These are phyloP conservation scores for Crucibulum laeve DNA, from an alignment of 768 basidiomycete genomes.

Conservation along the genomic window DNA sequence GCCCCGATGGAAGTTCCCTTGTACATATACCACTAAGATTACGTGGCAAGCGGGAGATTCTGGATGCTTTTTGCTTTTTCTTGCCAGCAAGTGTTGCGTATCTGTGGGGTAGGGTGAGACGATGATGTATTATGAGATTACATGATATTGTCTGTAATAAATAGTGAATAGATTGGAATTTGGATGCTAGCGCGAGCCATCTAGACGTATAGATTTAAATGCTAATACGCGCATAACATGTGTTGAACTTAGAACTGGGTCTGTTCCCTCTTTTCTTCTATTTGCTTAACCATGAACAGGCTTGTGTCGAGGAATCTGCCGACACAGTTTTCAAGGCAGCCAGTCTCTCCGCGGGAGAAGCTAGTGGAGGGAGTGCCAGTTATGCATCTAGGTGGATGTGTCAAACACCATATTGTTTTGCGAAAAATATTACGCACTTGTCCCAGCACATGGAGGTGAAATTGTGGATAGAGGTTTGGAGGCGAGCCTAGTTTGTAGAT, in stretches of 20 bases:
- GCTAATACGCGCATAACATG: constrained; percentile 6
- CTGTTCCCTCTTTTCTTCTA: constrained; percentile 40
- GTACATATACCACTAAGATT: constrained; percentile 61
- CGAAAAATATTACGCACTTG: constrained; percentile 55
- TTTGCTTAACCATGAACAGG: constrained; percentile 72
- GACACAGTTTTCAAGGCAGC: constrained; percentile 86
- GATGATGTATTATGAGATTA: constrained; percentile 12
- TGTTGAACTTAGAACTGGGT: constrained; percentile 9
- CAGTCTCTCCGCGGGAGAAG: constrained; percentile 77
- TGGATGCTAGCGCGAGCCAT: no score
- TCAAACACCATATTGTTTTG: constrained; percentile 2
- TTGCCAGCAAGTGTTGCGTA: constrained; percentile 50
- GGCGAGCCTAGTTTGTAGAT: constrained; percentile 28
- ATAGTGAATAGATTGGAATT: no score
- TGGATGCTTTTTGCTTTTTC: constrained; percentile 71
- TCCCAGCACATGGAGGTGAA: constrained; percentile 90
- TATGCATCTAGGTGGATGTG: constrained; percentile 55
- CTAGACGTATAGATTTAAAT: constrained; percentile 6
- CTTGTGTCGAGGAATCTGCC: constrained; percentile 88
- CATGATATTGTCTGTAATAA: no score
- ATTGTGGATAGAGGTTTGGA: constrained; percentile 68
- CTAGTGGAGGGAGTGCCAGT: constrained; percentile 72
- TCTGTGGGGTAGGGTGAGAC: constrained; percentile 38
- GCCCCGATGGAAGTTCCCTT: constrained; percentile 14
- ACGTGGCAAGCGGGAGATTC: constrained; percentile 46